Conservation (phyloP, 169 alveolate species). For the Cryptosporidium sp. region DNA sequence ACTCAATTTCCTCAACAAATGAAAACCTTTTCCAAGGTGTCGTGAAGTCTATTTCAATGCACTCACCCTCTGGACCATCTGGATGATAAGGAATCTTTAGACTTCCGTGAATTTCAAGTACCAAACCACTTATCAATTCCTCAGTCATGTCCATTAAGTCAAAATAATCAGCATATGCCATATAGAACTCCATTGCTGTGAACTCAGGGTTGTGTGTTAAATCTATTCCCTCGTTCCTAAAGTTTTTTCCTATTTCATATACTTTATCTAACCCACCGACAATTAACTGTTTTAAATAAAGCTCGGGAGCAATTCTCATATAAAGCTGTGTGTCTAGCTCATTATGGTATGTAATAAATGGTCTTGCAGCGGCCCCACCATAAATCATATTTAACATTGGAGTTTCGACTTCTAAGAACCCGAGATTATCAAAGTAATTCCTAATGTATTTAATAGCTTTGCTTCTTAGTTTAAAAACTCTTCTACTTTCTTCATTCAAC, state of each 20-base stretch:
- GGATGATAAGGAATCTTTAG: conserved; percentile 95
- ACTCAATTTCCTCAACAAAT: conserved; percentile 87
- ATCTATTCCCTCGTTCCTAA: conserved; percentile 99
- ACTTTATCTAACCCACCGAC: conserved; percentile 98
- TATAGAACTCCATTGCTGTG: conserved; percentile 98
- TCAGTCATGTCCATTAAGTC: conserved; percentile 97
- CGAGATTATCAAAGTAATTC: conserved; percentile 88
- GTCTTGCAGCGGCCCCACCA: conserved; percentile 98
- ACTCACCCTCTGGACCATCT: conserved; percentile 92
- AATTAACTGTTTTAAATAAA: conserved; percentile 95
- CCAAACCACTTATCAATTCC: conserved; percentile 91
- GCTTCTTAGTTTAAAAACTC: conserved; percentile 87
- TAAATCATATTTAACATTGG: conserved; percentile 97
- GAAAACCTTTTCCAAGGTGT: conserved; percentile 97
- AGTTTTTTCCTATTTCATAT: conserved; percentile 98
- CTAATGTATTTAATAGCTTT: conserved; percentile 86
- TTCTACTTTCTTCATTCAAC: conserved; percentile 89
- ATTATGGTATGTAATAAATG: conserved; percentile 98
- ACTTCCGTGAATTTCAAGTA: conserved; percentile 90
- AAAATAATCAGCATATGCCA: conserved; percentile 96
- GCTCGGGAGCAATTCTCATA: conserved; percentile 99
- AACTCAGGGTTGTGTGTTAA: conserved; percentile 99
- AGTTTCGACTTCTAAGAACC: conserved; percentile 98
- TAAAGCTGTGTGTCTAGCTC: conserved; percentile 94
- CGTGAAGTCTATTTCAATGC: conserved; percentile 94